These are phyloP conservation scores for Miscanthus lutarioriparius DNA, from an alignment of 176 grass and related monocot species.

Conservation along the genomic window DNA sequence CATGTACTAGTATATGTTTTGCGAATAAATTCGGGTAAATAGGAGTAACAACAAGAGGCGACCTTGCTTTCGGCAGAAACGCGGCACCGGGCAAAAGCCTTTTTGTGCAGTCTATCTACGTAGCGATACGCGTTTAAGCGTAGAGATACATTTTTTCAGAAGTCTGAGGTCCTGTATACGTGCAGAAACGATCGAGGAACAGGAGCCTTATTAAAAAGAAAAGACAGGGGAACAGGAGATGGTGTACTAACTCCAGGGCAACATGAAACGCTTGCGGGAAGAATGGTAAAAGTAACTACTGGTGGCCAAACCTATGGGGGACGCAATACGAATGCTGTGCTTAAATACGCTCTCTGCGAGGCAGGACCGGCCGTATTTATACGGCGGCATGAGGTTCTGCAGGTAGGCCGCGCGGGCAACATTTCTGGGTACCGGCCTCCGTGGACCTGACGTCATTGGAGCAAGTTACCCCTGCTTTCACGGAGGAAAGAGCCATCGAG, in stretches of 20 bases:
- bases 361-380: slow-evolving; percentile 24
- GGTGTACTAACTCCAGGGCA: background rate
- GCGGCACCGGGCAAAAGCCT: too few species aligned
- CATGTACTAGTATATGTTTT: too few species aligned
- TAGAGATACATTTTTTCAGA: too few species aligned
- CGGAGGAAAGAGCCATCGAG: background rate
- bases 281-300: background rate
- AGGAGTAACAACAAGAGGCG: too few species aligned
- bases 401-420: background rate
- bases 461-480: background rate
- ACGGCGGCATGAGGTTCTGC: background rate
- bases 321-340: background rate
- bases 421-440: too few species aligned
- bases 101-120: too few species aligned
- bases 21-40: too few species aligned
- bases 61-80: too few species aligned
- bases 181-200: too few species aligned
- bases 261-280: background rate
- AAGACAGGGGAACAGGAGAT: background rate
- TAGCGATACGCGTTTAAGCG: too few species aligned
- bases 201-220: too few species aligned
- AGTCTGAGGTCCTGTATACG: too few species aligned
- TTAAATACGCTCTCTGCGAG: background rate
- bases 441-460: background rate
- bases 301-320: background rate